phyloP scores from a whole-genome alignment of 805 yeast species.

The Wickerhamomyces mucosus region DNA sequence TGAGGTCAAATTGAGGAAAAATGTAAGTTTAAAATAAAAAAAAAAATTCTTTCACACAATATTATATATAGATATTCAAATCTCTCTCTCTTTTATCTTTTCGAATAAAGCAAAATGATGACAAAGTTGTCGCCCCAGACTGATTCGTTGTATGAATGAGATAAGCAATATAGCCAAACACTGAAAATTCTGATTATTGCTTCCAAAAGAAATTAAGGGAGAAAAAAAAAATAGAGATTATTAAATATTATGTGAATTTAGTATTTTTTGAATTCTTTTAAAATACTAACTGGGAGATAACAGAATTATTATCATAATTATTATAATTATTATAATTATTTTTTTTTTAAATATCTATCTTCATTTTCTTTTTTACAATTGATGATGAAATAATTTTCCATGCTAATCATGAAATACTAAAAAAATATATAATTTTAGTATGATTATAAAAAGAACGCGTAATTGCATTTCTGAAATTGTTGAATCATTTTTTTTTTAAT shows the following conservation, averaged over 20 bases:
- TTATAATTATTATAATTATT: background rate
- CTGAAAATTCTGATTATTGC: conserved; percentile 1
- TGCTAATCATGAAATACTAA: conserved; percentile 1
- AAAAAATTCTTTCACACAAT: too few species aligned
- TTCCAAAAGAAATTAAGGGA: background rate
- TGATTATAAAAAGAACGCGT: conserved; percentile 1
- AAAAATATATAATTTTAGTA: background rate
- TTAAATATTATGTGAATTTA: background rate
- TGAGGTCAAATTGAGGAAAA: too few species aligned
- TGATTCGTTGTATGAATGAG: conserved; percentile 1
- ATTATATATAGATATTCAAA: too few species aligned
- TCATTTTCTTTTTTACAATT: background rate
- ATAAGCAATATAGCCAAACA: conserved; percentile 1
- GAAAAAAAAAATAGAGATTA: too few species aligned
- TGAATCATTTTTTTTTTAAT: too few species aligned
- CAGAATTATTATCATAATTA: background rate
- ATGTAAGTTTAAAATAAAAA: too few species aligned
- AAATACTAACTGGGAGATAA: background rate
- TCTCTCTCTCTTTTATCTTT: too few species aligned
- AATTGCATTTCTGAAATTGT: background rate
- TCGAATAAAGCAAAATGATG: too few species aligned
- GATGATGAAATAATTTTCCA: conserved; percentile 1
- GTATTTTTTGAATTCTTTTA: background rate
- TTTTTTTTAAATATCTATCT: background rate
- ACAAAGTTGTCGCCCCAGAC: conserved; percentile 1